These are phyloP conservation scores for Grosmannia penicillata DNA, from an alignment of 2,329 filamentous ascomycete species.

Conservation along the genomic window DNA sequence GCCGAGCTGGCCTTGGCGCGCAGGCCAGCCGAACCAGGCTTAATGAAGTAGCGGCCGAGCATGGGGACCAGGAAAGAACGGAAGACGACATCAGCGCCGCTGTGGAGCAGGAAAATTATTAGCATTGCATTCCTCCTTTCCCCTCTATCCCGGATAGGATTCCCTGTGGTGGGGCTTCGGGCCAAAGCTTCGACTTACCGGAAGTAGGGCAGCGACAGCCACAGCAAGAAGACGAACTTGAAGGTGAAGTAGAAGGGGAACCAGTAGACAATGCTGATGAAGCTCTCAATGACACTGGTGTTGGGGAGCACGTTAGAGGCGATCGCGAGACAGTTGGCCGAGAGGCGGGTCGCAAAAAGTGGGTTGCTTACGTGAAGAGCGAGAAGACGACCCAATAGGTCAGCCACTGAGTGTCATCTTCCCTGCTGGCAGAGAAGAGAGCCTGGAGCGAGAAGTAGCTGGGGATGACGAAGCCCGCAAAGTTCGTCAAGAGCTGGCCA, in stretches of 20 bases:
- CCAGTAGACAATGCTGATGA: slow-evolving; percentile 79
- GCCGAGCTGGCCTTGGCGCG: slow-evolving; percentile 73
- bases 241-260: slow-evolving; percentile 99
- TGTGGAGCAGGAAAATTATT: slow-evolving; percentile 22
- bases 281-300: slow-evolving; percentile 58
- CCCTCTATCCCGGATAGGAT: neutral
- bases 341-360: neutral
- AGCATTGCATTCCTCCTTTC: slow-evolving; percentile 6
- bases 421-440: slow-evolving; percentile 55
- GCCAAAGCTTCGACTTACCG: slow-evolving; percentile 36
- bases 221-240: slow-evolving; percentile 95
- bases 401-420: slow-evolving; percentile 71
- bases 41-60: slow-evolving; percentile 79
- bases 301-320: slow-evolving; percentile 5
- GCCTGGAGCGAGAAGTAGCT: slow-evolving; percentile 74
- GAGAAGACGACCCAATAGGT: slow-evolving; percentile 81
- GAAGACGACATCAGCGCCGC: slow-evolving; percentile 93
- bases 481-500: slow-evolving; percentile 75
- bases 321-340: too few relatives aligned
- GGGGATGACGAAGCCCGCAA: slow-evolving; percentile 70
- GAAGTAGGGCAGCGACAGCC: slow-evolving; percentile 93
- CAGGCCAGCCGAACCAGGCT: slow-evolving; percentile 61
- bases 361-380: slow-evolving; percentile 50
- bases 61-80: slow-evolving; percentile 86
- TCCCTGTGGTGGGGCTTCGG: neutral